A percentile compares a stretch with the other conserved stretches of the same genome.
These are phyloP conservation scores for Penicillium sp. DNA, from an alignment of 2,329 filamentous ascomycete genomes.

Conservation along the genomic window DNA sequence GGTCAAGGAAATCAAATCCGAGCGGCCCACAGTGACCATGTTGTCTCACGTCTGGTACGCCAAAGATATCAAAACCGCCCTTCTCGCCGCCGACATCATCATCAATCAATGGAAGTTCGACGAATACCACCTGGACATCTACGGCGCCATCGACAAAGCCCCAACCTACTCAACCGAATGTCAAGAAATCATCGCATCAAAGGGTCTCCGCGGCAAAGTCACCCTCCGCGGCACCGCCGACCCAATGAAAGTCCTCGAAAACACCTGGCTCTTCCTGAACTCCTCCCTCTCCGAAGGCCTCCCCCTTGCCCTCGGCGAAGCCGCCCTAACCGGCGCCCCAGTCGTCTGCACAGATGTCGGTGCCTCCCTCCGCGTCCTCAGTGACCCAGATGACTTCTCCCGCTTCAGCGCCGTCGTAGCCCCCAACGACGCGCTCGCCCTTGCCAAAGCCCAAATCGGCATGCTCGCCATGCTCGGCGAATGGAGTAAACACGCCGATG, in stretches of 20 bases:
- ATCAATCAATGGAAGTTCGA: conserved; percentile 64
- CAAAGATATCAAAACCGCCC: conserved; percentile 63
- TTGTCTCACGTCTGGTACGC: conserved; percentile 54
- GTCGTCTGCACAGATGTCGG: conserved; percentile 45
- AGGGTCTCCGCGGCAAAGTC: conserved; percentile 50
- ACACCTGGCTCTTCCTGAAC: conserved; percentile 55
- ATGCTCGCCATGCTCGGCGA: conserved; percentile 60
- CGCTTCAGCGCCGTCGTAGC: conserved; percentile 61
- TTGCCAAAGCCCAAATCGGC: conserved; percentile 60
- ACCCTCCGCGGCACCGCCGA: conserved; percentile 56
- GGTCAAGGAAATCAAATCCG: conserved; percentile 56
- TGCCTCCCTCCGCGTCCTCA: conserved; percentile 41
- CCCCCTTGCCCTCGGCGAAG: conserved; percentile 46
- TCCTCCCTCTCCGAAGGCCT: conserved; percentile 47
- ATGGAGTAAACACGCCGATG: conserved; percentile 58
- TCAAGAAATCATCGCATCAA: conserved; percentile 56
- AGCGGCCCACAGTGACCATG: conserved; percentile 62
- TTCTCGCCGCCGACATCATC: conserved; percentile 62
- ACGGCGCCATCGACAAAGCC: conserved; percentile 61
- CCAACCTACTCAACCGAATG: conserved; percentile 59
- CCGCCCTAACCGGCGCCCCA: conserved; percentile 45
- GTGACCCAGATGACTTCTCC: conserved; percentile 44
- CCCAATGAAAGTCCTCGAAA: conserved; percentile 53
- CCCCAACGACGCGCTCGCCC: conserved; percentile 58
- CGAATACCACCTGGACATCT: conserved; percentile 61